Conservation (phyloP, 2,329 filamentous ascomycete species). For the Pseudopithomyces chartarum region DNA sequence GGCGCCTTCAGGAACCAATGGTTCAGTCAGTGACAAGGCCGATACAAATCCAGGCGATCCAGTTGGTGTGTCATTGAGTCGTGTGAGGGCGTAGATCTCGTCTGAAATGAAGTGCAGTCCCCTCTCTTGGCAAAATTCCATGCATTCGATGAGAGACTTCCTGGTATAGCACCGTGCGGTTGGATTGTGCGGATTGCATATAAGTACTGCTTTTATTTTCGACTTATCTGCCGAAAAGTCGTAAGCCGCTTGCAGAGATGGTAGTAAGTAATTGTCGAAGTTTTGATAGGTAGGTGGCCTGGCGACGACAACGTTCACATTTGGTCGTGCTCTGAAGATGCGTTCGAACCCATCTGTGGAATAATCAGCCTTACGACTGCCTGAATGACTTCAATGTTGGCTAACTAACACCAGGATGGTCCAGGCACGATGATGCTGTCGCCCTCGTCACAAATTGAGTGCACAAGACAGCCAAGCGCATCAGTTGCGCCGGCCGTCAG, state of each 20-base stretch:
- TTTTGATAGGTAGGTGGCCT: conserved; percentile 35
- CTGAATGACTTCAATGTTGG: not conserved
- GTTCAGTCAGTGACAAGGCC: conserved; percentile 32
- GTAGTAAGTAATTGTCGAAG: conserved; percentile 37
- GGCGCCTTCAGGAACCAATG: conserved; percentile 30
- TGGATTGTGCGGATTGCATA: conserved; percentile 37
- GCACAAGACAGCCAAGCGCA: conserved; percentile 32
- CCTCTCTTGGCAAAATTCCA: conserved; percentile 41
- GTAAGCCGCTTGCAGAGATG: conserved; percentile 36
- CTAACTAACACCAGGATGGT: conserved; percentile 35
- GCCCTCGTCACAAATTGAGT: conserved; percentile 37
- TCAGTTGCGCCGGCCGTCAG: conserved; percentile 33
- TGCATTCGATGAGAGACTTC: conserved; percentile 30
- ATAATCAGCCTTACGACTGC: not conserved
- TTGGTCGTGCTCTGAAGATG: conserved; percentile 24
- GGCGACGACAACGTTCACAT: conserved; percentile 32
- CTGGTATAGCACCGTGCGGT: conserved; percentile 32
- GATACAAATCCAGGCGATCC: conserved; percentile 27
- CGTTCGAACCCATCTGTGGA: conserved; percentile 27
- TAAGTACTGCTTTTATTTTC: conserved; percentile 36
- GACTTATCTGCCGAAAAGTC: conserved; percentile 32
- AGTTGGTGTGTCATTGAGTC: conserved; percentile 11
- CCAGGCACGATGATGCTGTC: conserved; percentile 39
- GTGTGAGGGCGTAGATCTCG: conserved; percentile 29
- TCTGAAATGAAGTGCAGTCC: conserved; percentile 36